phyloP scores from a whole-genome alignment of 2,329 filamentous ascomycete genomes.

The Talaromyces amestolkiae region DNA sequence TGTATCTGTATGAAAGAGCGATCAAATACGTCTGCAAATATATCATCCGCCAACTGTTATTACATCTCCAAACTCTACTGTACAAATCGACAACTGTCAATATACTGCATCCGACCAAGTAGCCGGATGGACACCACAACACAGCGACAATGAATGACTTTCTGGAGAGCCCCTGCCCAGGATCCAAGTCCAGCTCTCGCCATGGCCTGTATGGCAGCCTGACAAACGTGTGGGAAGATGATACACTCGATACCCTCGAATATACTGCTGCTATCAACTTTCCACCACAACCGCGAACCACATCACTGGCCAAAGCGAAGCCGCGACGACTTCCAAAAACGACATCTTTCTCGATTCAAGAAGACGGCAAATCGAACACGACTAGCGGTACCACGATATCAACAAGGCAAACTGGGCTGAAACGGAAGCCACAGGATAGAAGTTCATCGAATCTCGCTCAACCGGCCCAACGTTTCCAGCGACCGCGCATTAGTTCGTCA shows the following conservation, averaged over 20 bases:
- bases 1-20: background rate
- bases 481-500: constrained; percentile 32
- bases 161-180: constrained; percentile 36
- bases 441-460: constrained; percentile 40
- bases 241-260: constrained; percentile 28
- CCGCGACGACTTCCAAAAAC: constrained; percentile 31
- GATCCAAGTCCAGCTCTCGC: constrained; percentile 23
- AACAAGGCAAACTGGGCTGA: constrained; percentile 18
- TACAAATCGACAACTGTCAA: no score
- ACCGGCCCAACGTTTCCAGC: constrained; percentile 40
- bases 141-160: constrained; percentile 20
- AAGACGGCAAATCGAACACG: constrained; percentile 30
- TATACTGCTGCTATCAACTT: constrained; percentile 41
- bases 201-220: constrained; percentile 24
- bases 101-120: background rate
- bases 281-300: constrained; percentile 38
- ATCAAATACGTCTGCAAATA: background rate
- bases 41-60: background rate
- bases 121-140: background rate
- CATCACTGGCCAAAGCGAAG: constrained; percentile 30
- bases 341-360: constrained; percentile 39
- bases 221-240: constrained; percentile 28
- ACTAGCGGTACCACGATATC: constrained; percentile 11
- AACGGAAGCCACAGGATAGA: constrained; percentile 23
- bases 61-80: no score